Conservation (phyloP, 2,329 filamentous ascomycete genomes). For the Stachybotrys chartarum region DNA sequence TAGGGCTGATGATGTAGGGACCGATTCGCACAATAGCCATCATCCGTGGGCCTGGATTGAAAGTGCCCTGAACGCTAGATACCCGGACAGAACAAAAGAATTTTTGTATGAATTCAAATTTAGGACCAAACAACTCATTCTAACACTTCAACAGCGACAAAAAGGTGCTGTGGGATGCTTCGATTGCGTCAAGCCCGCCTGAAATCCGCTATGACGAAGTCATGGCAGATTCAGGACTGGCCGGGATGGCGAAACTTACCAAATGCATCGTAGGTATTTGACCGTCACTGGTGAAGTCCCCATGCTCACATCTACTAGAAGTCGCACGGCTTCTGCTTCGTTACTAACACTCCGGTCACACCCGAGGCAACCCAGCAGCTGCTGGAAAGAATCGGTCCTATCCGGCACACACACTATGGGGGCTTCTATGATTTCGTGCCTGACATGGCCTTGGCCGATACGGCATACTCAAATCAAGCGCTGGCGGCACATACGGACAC, state of each 20-base stretch:
- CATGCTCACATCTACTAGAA: conserved; percentile 37
- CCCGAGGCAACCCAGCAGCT: conserved; percentile 68
- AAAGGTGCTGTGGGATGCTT: conserved; percentile 20
- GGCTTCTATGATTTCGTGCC: conserved; percentile 75
- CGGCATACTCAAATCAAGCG: conserved; percentile 80
- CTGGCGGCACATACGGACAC: conserved; percentile 87
- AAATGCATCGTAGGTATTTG: conserved; percentile 50
- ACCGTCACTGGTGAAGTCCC: neutral
- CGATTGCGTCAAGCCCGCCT: conserved; percentile 41
- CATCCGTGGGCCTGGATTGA: conserved; percentile 53
- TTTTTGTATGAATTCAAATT: neutral
- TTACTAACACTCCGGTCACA: conserved; percentile 58
- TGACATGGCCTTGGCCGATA: conserved; percentile 81
- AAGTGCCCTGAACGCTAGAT: conserved; percentile 3
- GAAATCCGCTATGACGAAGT: conserved; percentile 53
- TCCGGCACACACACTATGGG: conserved; percentile 88
- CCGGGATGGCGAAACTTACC: conserved; percentile 55
- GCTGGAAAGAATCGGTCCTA: conserved; percentile 75
- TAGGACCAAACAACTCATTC: neutral
- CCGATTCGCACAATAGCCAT: conserved; percentile 59
- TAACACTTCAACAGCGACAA: conserved; percentile 24
- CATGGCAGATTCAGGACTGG: conserved; percentile 40
- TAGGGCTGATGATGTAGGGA: conserved; percentile 40
- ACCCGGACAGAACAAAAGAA: neutral
- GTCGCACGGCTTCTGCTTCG: conserved; percentile 68